Percentiles rank a stretch among this genome's conserved stretches.
phyloP scores from a whole-genome alignment of 495 filamentous ascomycete species.

The Lentithecium fluviatile region DNA sequence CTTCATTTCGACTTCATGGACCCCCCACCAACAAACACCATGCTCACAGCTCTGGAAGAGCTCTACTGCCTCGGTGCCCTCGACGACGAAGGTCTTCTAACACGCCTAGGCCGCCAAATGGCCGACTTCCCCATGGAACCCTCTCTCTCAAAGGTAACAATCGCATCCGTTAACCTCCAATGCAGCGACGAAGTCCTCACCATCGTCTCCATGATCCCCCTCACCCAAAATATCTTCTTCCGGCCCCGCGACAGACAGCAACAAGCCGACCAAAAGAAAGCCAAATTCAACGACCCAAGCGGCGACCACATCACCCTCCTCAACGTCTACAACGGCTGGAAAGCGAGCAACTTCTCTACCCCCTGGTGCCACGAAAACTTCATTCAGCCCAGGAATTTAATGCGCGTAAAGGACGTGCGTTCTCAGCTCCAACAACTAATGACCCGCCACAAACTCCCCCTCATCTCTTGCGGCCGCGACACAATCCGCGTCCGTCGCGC shows the following conservation, averaged over 20 bases:
- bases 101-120: slow-evolving; percentile 91
- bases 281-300: slow-evolving; percentile 92
- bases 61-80: slow-evolving; percentile 88
- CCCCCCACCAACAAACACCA: slow-evolving; percentile 93
- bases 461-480: slow-evolving; percentile 81
- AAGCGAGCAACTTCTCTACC: slow-evolving; percentile 71
- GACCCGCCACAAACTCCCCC: slow-evolving; percentile 77
- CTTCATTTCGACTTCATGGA: slow-evolving; percentile 99
- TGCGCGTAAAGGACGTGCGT: slow-evolving; percentile 85
- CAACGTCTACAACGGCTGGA: slow-evolving; percentile 97
- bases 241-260: slow-evolving; percentile 94
- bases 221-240: slow-evolving; percentile 75
- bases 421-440: slow-evolving; percentile 91
- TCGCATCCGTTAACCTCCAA: slow-evolving; percentile 78
- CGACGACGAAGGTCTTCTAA: slow-evolving; percentile 94
- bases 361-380: slow-evolving; percentile 99
- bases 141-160: slow-evolving; percentile 82
- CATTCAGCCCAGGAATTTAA: slow-evolving; percentile 86
- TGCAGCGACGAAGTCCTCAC: slow-evolving; percentile 92
- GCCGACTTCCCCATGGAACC: slow-evolving; percentile 97
- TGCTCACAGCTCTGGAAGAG: slow-evolving; percentile 94
- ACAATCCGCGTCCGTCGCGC: slow-evolving; percentile 88
- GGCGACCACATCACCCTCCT: slow-evolving; percentile 93
- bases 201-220: slow-evolving; percentile 91
- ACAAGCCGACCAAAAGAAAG: slow-evolving; percentile 95